phyloP scores from a whole-genome alignment of 257 asterid genomes.

The Galeopsis tetrahit region DNA sequence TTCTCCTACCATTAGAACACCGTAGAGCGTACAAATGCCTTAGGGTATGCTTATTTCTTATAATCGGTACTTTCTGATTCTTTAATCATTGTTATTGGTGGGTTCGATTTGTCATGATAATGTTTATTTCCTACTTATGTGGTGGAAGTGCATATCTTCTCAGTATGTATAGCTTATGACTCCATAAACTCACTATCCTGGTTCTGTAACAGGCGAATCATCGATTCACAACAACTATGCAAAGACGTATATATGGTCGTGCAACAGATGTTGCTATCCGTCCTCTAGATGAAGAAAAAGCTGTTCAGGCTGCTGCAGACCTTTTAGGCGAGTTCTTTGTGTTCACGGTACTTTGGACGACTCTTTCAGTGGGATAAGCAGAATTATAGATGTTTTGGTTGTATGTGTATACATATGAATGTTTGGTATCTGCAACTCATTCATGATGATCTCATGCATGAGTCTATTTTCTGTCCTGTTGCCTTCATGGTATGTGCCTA shows the following conservation, averaged over 20 bases:
- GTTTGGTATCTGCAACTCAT: not conserved
- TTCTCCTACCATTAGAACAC: not conserved
- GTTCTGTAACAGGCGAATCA: constrained; percentile 70
- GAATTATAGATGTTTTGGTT: not conserved
- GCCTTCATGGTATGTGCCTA: not conserved
- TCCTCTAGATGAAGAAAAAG: constrained; percentile 87
- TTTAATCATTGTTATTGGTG: not conserved
- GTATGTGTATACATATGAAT: not conserved
- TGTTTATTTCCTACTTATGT: constrained; percentile 5
- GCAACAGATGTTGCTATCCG: constrained; percentile 79
- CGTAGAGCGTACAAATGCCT: not conserved
- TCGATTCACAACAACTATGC: constrained; percentile 70
- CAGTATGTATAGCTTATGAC: constrained; percentile 24
- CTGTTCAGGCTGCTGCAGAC: constrained; percentile 93
- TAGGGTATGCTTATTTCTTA: not conserved
- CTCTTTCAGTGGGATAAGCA: not conserved
- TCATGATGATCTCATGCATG: not conserved
- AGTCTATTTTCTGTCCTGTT: constrained; percentile 1
- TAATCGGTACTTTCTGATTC: not conserved
- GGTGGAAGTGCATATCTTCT: not conserved
- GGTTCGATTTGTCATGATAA: constrained; percentile 1
- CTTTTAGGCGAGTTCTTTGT: constrained; percentile 82
- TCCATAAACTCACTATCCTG: constrained; percentile 12
- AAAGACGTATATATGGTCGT: constrained; percentile 82
- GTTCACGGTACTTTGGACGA: constrained; percentile 53